These are phyloP conservation scores for Potentilla sterilis DNA, from an alignment of 306 rosid genomes.

Conservation along the genomic window DNA sequence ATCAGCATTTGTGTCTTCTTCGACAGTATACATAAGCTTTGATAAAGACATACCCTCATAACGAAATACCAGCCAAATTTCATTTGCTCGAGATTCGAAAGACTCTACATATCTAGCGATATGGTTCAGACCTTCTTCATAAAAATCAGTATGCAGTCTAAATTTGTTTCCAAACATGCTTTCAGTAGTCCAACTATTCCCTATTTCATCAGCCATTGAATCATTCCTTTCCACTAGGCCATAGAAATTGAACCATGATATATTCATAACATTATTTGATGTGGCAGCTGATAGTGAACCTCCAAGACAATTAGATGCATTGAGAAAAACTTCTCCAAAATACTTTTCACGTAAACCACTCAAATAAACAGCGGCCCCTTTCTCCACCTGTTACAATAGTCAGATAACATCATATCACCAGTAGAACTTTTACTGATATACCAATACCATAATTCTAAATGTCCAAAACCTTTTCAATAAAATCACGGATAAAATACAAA, in stretches of 20 bases:
- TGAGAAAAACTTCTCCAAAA: conserved; percentile 82
- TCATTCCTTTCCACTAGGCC: conserved; percentile 33
- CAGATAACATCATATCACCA: conserved; percentile 16
- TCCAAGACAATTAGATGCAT: conserved; percentile 65
- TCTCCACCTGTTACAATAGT: conserved; percentile 68
- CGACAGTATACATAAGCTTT: conserved; percentile 71
- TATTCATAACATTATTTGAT: conserved; percentile 46
- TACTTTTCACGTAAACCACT: conserved; percentile 93
- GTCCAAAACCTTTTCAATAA: not conserved
- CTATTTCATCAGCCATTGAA: conserved; percentile 23
- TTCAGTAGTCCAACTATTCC: conserved; percentile 39
- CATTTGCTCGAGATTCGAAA: conserved; percentile 81
- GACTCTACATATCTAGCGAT: conserved; percentile 95
- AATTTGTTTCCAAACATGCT: conserved; percentile 39
- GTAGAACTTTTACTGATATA: not conserved
- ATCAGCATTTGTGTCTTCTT: conserved; percentile 45
- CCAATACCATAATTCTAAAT: not conserved
- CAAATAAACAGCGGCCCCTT: conserved; percentile 80
- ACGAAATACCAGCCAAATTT: conserved; percentile 92
- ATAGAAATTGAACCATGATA: conserved; percentile 36
- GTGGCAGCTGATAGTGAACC: conserved; percentile 47
- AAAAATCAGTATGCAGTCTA: conserved; percentile 25
- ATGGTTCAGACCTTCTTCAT: conserved; percentile 90
- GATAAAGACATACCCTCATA: conserved; percentile 82
- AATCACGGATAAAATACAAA: not conserved